These are phyloP conservation scores for Rhodotorula paludigena DNA, from an alignment of 768 basidiomycete genomes.

Conservation along the genomic window DNA sequence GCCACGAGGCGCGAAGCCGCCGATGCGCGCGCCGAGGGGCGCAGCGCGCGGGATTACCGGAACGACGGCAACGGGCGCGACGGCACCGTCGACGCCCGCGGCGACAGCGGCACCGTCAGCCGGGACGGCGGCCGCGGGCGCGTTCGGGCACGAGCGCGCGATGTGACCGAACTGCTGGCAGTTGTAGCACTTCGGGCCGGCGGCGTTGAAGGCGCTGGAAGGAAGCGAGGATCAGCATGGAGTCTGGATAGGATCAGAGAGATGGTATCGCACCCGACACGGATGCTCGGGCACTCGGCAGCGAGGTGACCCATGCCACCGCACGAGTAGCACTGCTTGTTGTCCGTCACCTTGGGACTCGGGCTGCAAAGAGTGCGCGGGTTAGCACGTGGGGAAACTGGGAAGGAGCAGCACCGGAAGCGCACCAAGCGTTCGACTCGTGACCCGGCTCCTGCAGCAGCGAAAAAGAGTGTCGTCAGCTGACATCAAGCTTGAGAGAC, in stretches of 20 bases:
- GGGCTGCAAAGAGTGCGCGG: constrained; percentile 4
- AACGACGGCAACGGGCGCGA: constrained; percentile 51
- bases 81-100: constrained; percentile 7
- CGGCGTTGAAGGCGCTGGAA: constrained; percentile 11
- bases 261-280: constrained; percentile 6
- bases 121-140: neutral
- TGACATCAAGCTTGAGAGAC: neutral
- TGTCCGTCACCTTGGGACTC: constrained; percentile 29
- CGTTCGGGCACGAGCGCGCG: constrained; percentile 31
- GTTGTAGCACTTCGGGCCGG: constrained; percentile 25
- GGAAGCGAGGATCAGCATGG: neutral
- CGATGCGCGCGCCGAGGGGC: constrained; percentile 8
- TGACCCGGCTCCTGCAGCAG: constrained; percentile 28
- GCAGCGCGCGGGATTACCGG: neutral
- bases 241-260: neutral
- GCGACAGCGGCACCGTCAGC: neutral
- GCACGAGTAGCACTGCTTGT: constrained; percentile 38
- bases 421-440: constrained; percentile 36
- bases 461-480: neutral
- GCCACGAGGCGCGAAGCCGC: constrained; percentile 14
- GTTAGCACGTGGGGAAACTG: no score
- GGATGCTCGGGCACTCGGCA: constrained; percentile 7
- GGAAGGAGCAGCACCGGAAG: no score
- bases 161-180: constrained; percentile 37
- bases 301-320: constrained; percentile 35